Evolutionary conservation across 495 filamentous ascomycete species (phyloP), one percentile per base, ranked within the genome.

Genomic region (Hyaloscypha bicolor): DNA sequence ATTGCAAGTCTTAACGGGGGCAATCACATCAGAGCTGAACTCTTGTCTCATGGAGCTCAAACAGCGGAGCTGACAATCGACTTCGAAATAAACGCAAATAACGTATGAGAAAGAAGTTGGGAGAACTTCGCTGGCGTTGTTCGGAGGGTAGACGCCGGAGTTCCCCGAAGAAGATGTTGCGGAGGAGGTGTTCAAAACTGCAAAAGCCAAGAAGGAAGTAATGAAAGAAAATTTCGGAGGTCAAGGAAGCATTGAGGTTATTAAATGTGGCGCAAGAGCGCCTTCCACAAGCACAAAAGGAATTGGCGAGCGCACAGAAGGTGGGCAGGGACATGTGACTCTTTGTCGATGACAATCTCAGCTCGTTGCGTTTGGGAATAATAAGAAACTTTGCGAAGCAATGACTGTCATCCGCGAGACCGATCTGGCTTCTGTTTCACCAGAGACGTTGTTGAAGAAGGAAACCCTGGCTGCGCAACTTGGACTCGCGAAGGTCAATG

Each of bases 191-290:
- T 45, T 45, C 37, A 37, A 61, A 19, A 12, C 32, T 12, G 32
- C 59, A 35, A 61, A 35, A 22, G 59, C 6, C 6, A 29, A 42
- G 32, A 45, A 61, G 4, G 59, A 61, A 19, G 22, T 14, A 6
- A 45, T n/a, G 14, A 61, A 61, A 61, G 59, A 61, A 9, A 42
- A 14, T 45, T 61, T 25, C 59, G 33, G n/a, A n/a, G 4, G 16
- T 19, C 59, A 48, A 37, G 59, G 45, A 29, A 45, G 30, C 59
- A 25, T 14, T 22, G 59, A 61, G 37, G 16, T 37, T 61, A 14
- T 21, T 61, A 19, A 22, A 35, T 16, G 3, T 61, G 31, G 32
- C 37, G 8, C 59, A 61, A 42, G 59, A 22, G 35, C 37, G 37
- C 25, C 32, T 61, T 9, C 14, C 31, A 25, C 8, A 9, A 16